Conservation (phyloP, 805 yeast species). For the Lachancea nothofagi region DNA sequence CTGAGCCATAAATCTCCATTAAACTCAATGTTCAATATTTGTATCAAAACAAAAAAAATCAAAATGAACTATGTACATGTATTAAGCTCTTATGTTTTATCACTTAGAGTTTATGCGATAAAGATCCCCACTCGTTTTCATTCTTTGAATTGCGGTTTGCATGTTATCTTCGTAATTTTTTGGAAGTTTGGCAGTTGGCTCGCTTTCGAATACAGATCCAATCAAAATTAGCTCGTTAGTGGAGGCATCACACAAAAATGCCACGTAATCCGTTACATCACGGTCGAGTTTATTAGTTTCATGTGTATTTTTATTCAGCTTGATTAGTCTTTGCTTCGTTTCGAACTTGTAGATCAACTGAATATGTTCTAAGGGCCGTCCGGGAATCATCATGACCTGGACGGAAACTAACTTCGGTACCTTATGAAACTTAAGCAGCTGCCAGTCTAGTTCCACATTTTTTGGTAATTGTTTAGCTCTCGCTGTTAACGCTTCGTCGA, state of each 20-base stretch:
- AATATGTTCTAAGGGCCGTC: conserved; percentile 47
- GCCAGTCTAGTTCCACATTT: conserved; percentile 64
- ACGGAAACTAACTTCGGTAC: conserved; percentile 71
- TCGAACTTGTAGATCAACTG: conserved; percentile 60
- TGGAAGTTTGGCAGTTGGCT: conserved; percentile 37
- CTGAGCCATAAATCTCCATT: neutral
- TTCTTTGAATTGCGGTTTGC: conserved; percentile 25
- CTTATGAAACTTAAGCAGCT: conserved; percentile 59
- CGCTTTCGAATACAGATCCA: conserved; percentile 62
- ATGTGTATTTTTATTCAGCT: conserved; percentile 40
- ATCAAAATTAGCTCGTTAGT: conserved; percentile 53
- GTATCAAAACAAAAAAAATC: conserved; percentile 3
- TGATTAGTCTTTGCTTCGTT: conserved; percentile 54
- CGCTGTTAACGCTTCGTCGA: conserved; percentile 48
- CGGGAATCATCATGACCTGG: conserved; percentile 59
- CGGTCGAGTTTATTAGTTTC: conserved; percentile 44
- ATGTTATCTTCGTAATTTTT: conserved; percentile 22
- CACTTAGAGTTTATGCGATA: conserved; percentile 18
- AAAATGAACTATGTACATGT: neutral
- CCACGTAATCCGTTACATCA: conserved; percentile 55
- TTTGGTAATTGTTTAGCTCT: conserved; percentile 54
- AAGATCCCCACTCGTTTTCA: conserved; percentile 31
- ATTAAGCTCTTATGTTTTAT: neutral
- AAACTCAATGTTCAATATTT: neutral
- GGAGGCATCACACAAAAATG: conserved; percentile 56